These are phyloP conservation scores for Stachybotrys echinatus DNA, from an alignment of 2,329 filamentous ascomycete genomes.

Conservation along the genomic window DNA sequence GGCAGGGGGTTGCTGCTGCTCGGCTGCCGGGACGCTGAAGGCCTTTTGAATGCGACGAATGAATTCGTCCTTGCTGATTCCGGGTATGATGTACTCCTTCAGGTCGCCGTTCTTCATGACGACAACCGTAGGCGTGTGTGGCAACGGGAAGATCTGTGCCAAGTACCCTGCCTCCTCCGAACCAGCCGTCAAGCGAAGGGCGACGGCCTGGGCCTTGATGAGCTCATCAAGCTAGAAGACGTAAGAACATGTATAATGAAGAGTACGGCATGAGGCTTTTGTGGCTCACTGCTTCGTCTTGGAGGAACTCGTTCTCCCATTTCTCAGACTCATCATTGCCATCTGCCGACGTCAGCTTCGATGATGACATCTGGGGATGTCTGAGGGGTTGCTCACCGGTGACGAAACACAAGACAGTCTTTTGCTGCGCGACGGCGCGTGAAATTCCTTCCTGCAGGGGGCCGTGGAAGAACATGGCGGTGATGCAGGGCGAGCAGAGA, in stretches of 20 bases:
- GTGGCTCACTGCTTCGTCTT: slow-evolving; percentile 45
- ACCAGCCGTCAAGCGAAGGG: slow-evolving; percentile 64
- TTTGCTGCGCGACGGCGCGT: slow-evolving; percentile 66
- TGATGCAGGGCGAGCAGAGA: background rate
- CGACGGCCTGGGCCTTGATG: slow-evolving; percentile 58
- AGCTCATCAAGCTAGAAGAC: slow-evolving; percentile 44
- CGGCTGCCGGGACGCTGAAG: slow-evolving; percentile 20
- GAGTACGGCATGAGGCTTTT: background rate
- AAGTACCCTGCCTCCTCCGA: slow-evolving; percentile 80
- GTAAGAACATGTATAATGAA: slow-evolving; percentile 6
- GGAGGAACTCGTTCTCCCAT: slow-evolving; percentile 69
- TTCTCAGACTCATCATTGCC: slow-evolving; percentile 59
- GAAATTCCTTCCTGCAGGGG: slow-evolving; percentile 76
- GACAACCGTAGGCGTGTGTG: slow-evolving; percentile 70
- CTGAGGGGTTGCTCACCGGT: slow-evolving; percentile 47
- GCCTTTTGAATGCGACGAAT: slow-evolving; percentile 33
- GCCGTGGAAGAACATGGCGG: slow-evolving; percentile 73
- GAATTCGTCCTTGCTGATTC: slow-evolving; percentile 62
- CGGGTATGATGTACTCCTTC: slow-evolving; percentile 68
- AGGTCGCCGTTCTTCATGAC: slow-evolving; percentile 75
- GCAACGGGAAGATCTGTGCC: slow-evolving; percentile 76
- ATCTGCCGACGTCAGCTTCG: slow-evolving; percentile 43
- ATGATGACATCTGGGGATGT: background rate
- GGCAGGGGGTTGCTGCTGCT: slow-evolving; percentile 8
- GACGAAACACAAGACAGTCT: slow-evolving; percentile 81